Evolutionary conservation across 2,329 filamentous ascomycete genomes (phyloP).

Genomic region (Calonectria hongkongensis): DNA sequence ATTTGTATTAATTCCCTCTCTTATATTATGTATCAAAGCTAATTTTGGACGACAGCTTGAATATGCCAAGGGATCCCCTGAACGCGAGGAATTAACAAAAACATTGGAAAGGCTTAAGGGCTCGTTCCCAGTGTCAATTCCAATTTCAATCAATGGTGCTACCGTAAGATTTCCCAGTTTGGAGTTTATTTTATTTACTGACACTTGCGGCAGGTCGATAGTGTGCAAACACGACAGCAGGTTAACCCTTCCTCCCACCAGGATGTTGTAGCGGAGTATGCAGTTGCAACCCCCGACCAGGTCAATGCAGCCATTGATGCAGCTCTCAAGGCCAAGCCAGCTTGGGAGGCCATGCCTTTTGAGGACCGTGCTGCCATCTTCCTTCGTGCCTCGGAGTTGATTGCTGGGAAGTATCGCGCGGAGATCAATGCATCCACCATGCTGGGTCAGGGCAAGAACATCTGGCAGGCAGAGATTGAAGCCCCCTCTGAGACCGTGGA

Average conservation of each 20-base stretch:
- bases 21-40: fast-evolving
- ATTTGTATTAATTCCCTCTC: slow-evolving; percentile 27
- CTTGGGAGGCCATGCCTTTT: slow-evolving; percentile 45
- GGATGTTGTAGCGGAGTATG: slow-evolving; percentile 46
- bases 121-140: slow-evolving; percentile 43
- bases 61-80: slow-evolving; percentile 47
- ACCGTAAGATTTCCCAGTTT: background rate
- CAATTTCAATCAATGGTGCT: slow-evolving; percentile 39
- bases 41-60: slow-evolving; percentile 37
- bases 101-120: slow-evolving; percentile 44
- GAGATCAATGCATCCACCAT: slow-evolving; percentile 48
- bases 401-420: slow-evolving; percentile 47
- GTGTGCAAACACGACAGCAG: slow-evolving; percentile 40
- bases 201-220: slow-evolving; percentile 17
- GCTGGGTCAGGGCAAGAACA: slow-evolving; percentile 49
- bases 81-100: slow-evolving; percentile 44
- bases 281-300: slow-evolving; percentile 43
- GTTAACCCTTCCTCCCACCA: slow-evolving; percentile 44
- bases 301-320: slow-evolving; percentile 48
- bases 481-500: slow-evolving; percentile 54
- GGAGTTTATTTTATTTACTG: background rate
- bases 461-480: slow-evolving; percentile 49
- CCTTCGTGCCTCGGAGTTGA: slow-evolving; percentile 44
- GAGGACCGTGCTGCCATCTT: slow-evolving; percentile 47
- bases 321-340: slow-evolving; percentile 43